A percentile compares a stretch with the other conserved stretches of the same genome.
phyloP scores from a whole-genome alignment of 495 filamentous ascomycete genomes.

The Sporormia fimetaria region DNA sequence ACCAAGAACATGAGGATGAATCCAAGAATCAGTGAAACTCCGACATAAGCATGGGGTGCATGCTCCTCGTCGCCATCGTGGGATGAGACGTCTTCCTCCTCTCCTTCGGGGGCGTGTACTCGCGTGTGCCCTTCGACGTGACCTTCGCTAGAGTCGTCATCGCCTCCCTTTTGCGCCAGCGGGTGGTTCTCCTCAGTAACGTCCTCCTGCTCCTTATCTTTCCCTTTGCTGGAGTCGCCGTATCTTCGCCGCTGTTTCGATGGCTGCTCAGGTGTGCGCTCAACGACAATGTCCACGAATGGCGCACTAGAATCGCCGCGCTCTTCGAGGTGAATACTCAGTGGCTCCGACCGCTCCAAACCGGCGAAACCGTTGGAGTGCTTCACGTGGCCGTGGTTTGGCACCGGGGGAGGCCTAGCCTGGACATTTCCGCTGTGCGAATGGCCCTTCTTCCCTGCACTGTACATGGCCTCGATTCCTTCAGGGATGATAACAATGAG shows the following conservation, averaged over 20 bases:
- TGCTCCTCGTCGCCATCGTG: slow-evolving; percentile 22
- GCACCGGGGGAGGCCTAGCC: slow-evolving; percentile 5
- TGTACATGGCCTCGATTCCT: slow-evolving; percentile 84
- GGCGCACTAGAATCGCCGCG: slow-evolving; percentile 9
- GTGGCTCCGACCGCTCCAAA: slow-evolving; percentile 7
- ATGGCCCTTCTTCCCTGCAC: slow-evolving; percentile 39
- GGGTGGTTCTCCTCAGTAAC: slow-evolving; percentile 28
- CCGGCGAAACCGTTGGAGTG: slow-evolving; percentile 4
- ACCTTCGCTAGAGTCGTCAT: slow-evolving; percentile 24
- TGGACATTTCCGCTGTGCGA: slow-evolving; percentile 29
- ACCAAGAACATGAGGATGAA: slow-evolving; percentile 97
- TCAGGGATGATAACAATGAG: slow-evolving; percentile 97
- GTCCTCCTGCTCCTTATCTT: slow-evolving; percentile 27
- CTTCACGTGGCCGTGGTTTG: slow-evolving; percentile 10
- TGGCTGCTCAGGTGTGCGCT: slow-evolving; percentile 10
- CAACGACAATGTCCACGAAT: slow-evolving; percentile 8
- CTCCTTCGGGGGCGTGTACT: slow-evolving; percentile 10
- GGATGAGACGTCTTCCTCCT: slow-evolving; percentile 4
- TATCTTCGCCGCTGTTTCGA: slow-evolving; percentile 21
- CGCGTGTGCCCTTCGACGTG: slow-evolving; percentile 21
- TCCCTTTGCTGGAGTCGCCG: slow-evolving; percentile 29
- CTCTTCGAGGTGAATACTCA: slow-evolving; percentile 1
- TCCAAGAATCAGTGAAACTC: slow-evolving; percentile 72
- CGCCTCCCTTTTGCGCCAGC: slow-evolving; percentile 17
- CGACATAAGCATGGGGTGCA: slow-evolving; percentile 62